Conservation (phyloP, 441 rosid genomes). For the Erodium moschatum region DNA sequence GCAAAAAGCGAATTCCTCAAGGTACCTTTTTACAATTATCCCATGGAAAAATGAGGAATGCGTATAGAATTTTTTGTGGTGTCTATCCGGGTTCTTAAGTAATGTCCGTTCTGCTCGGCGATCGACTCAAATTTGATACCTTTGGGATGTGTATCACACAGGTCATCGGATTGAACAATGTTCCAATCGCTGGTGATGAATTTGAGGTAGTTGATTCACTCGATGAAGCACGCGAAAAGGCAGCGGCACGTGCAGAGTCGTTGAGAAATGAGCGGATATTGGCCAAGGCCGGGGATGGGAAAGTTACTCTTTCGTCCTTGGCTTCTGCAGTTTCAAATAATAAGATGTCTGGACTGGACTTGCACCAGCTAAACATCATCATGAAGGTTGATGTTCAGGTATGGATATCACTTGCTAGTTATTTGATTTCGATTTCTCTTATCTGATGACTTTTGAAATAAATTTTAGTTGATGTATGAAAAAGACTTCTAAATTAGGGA, state of each 20-base stretch:
- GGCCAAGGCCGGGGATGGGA: slow-evolving; percentile 93
- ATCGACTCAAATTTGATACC: not conserved
- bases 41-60: not conserved
- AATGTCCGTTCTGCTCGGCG: not conserved
- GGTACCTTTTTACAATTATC: too few species aligned
- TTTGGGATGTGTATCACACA: slow-evolving; percentile 20
- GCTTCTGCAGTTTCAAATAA: slow-evolving; percentile 83
- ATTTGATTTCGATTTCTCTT: slow-evolving; percentile 8
- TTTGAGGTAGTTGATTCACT: slow-evolving; percentile 76
- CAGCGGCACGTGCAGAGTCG: slow-evolving; percentile 57
- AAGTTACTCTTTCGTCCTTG: slow-evolving; percentile 84
- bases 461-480: too few species aligned
- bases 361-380: slow-evolving; percentile 87
- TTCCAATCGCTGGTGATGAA: slow-evolving; percentile 84
- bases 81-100: not conserved
- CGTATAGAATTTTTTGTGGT: not conserved
- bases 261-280: slow-evolving; percentile 74
- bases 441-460: not conserved
- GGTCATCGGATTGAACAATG: slow-evolving; percentile 84
- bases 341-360: slow-evolving; percentile 71
- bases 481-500: too few species aligned
- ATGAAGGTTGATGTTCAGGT: slow-evolving; percentile 96
- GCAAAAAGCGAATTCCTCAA: too few species aligned
- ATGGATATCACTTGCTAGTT: slow-evolving; percentile 18
- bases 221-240: slow-evolving; percentile 78